Base-by-base conservation (phyloP, 2,329 filamentous ascomycete species). In the Bipolaris bicolor region DNA sequence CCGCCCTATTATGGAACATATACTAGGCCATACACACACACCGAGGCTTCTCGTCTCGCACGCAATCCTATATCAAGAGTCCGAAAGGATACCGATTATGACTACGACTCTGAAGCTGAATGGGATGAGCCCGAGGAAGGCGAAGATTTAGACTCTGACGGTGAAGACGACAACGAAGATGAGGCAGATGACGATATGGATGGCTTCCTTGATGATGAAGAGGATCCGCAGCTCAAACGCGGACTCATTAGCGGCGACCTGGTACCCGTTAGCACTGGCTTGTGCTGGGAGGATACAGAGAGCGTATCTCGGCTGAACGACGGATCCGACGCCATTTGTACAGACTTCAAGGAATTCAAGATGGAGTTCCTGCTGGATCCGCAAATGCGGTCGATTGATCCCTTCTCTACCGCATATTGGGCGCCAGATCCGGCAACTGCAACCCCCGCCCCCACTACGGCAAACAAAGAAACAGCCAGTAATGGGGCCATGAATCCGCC, bases 401-500 rank as follows among this genome's bases (percentile, higher is more conserved):
- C 95, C 0, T 96, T 94, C 72, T 93, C 91, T 0, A 86, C 86
- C 0, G 76, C 81, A 0, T 98, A 98, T 76, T 98, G 95, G 95
- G 74, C 76, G 7, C 69, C 72, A 9, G 67, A 75, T 2, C 68
- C 70, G 36, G 41, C 64, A 15, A 41, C 60, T 34, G 55, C 58
- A 29, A 49, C 61, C 41, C 29, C 61, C 31, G 20, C 62, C 1
- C 18, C 47, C 7, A 26, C 57, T 16, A 43, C 55, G 48, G 11
- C 63, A 24, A 65, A 22, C 29, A 73, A 64, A 56, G 65, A 62
- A 7, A 44, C 47, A 3, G 43, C 58, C 24, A 52, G 39, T 15
- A 66, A 63, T 31, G 67, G 69, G 13, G 43, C 67, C 34, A 78
- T 79, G 76, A 72, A 78, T 33, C 76, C 77, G 18, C 77, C 76